Evolutionary conservation across 116 monocot species (phyloP).

Genomic region (Thalassia testudinum): DNA sequence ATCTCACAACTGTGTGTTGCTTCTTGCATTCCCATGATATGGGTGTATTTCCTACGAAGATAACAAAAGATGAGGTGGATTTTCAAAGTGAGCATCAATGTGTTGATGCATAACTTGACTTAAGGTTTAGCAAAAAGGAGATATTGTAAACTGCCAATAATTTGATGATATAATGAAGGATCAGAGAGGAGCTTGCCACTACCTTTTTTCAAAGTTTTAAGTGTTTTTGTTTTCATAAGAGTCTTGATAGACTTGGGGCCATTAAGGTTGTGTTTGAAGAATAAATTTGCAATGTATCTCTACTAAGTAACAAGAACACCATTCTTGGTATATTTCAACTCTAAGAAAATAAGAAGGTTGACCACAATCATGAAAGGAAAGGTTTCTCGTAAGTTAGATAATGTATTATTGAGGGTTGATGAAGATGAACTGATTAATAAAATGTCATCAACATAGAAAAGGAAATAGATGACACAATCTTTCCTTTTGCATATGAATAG

Average conservation of each 20-base stretch:
- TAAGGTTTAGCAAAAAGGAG: neutral
- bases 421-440: neutral
- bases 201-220: neutral
- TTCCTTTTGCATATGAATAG: neutral
- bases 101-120: neutral
- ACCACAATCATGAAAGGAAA: neutral
- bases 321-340: neutral
- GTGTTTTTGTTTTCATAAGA: no score
- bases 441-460: neutral
- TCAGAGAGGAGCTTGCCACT: neutral
- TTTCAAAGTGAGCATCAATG: neutral
- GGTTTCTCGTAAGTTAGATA: neutral
- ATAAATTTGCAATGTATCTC: neutral
- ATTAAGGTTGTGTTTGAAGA: neutral
- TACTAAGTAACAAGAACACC: neutral
- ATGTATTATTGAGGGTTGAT: neutral
- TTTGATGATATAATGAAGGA: neutral
- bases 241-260: neutral
- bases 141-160: neutral
- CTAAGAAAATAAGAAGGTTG: neutral
- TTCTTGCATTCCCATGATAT: neutral
- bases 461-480: neutral
- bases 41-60: neutral
- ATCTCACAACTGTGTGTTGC: neutral
- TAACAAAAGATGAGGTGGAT: neutral